Base-by-base conservation (phyloP, 192 early-diverging fungal genomes). In the Linnemannia exigua region DNA sequence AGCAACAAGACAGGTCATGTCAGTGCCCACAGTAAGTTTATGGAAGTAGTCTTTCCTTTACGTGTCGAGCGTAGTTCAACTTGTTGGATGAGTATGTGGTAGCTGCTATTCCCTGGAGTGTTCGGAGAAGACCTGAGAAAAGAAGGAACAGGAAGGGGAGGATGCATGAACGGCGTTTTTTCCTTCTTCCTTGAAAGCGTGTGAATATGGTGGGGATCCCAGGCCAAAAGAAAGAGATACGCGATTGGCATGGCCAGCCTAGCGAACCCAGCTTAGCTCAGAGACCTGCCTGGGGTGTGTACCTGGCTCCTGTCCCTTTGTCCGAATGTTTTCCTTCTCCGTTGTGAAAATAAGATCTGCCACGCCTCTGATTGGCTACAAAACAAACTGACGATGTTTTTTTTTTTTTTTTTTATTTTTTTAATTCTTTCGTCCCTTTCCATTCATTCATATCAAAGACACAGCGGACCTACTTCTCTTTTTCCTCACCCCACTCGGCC, bases 301-400 rank as follows among this genome's bases (percentile, higher is more conserved):
- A 12, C 58, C 58, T 63, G 58, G 41, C 41, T 44, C 9, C 41
- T 6, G 5, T 44, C 9, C 9, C 41, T 44, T 63, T 31, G n/a
- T 63, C 58, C 58, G 58, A 63, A 63, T 63, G 31, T 63, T 63
- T 63, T 63, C 58, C 9, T 63, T 25, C 58, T 63, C 58, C 58
- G 58, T 28, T 31, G 58, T 15, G 28, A 20, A 25, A 54, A 25
- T 25, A 54, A 54, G 52, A 63, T 63, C 58, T 28, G 3, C 28
- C 28, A 63, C 3, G 58, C 22, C 4, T 63, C 46, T 79, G 77
- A 79, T 79, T 79, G 77, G 77, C 58, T 37, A 52, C n/a, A 36
- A 2, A 14, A 63, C 52, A 37, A 79, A 67, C 77, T 79, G 70
- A 61, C 77, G 77, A 79, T 72, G 46, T 72, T 79, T 79, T 79